Conservation (phyloP, 1,284 basidiomycete species). For the Rhodofomes roseus region DNA sequence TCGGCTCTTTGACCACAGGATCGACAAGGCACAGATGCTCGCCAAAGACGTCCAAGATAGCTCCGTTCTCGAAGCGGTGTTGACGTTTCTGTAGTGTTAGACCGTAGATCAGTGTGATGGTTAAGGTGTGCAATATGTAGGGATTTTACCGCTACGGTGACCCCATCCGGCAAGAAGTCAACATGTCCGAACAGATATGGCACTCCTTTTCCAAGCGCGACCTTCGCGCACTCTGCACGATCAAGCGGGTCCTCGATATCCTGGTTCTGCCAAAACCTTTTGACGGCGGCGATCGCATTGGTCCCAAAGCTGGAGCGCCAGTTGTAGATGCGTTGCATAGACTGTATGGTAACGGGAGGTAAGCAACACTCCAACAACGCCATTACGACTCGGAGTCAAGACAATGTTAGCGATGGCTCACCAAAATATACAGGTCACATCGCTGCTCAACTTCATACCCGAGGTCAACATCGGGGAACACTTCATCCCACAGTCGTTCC, state of each 20-base stretch:
- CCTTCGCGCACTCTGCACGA: neutral
- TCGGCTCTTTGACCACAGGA: no score
- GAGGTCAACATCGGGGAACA: neutral
- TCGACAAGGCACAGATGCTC: no score
- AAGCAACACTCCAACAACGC: neutral
- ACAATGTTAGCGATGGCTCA: no score
- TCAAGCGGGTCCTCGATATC: neutral
- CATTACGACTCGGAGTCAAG: no score
- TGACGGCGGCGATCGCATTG: neutral
- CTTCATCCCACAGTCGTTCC: neutral
- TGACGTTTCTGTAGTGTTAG: no score
- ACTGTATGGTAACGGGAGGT: neutral
- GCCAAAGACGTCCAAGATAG: no score
- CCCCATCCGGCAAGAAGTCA: neutral
- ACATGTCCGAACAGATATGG: neutral
- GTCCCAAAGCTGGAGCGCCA: neutral
- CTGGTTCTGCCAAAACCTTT: neutral
- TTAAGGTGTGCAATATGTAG: no score
- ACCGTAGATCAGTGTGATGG: no score
- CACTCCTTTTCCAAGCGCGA: neutral
- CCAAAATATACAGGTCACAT: no score
- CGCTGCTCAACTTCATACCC: no score
- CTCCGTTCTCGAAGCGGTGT: no score
- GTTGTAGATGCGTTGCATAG: neutral
- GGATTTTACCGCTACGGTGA: no score